phyloP scores from a whole-genome alignment of 306 rosid genomes.

The Dryas alaskensis region DNA sequence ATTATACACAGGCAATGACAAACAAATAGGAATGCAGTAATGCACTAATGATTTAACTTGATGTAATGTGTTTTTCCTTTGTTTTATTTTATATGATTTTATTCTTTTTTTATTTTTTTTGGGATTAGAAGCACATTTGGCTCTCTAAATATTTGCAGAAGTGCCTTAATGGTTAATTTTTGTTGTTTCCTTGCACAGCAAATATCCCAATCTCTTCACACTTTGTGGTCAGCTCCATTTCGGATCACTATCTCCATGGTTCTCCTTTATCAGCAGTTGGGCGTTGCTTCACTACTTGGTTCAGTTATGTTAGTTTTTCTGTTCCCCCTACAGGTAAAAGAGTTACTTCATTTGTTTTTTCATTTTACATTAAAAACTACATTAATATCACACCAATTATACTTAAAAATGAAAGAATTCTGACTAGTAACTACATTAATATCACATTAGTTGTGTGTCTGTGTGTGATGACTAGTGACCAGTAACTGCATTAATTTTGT shows the following conservation, averaged over 20 bases:
- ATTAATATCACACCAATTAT: not conserved
- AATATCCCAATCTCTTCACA: conserved; percentile 48
- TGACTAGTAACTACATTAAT: not conserved
- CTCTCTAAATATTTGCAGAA: not conserved
- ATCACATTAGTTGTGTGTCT: not conserved
- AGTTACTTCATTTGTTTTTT: not conserved
- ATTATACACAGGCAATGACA: not conserved
- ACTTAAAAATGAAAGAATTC: not conserved
- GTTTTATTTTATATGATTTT: no score
- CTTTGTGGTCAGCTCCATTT: conserved; percentile 55
- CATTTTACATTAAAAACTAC: not conserved
- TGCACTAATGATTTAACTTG: not conserved
- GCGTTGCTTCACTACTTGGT: conserved; percentile 47
- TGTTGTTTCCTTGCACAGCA: conserved; percentile 33
- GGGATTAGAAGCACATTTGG: no score
- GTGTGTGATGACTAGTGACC: no score
- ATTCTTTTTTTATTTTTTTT: no score
- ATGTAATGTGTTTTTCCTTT: no score
- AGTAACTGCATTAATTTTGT: not conserved
- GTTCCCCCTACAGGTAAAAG: conserved; percentile 49
- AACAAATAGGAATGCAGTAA: not conserved
- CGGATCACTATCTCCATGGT: conserved; percentile 42
- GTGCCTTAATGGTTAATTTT: not conserved
- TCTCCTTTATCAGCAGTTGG: conserved; percentile 50
- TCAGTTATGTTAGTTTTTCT: conserved; percentile 43